phyloP scores from a whole-genome alignment of 1,139 yeast species.

The Sugiyamaella neomexicana region DNA sequence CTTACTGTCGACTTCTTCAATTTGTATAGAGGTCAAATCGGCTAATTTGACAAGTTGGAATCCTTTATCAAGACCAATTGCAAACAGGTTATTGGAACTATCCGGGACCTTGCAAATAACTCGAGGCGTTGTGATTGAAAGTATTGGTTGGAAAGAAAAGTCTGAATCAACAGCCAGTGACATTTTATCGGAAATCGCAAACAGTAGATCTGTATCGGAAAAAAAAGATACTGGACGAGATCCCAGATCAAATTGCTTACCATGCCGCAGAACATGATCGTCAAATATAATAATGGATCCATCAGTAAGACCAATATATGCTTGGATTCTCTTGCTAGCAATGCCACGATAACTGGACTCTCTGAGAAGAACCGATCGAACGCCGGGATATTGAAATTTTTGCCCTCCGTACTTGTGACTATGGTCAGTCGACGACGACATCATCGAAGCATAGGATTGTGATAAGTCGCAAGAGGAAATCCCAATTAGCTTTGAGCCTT shows the following conservation, averaged over 20 bases:
- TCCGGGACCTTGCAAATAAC: not conserved
- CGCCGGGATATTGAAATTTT: not conserved
- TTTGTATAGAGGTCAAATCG: conserved; percentile 6
- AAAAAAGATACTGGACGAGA: conserved; percentile 5
- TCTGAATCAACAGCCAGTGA: conserved; percentile 13
- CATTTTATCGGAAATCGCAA: conserved; percentile 13
- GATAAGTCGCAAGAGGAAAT: not conserved
- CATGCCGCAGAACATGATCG: not conserved
- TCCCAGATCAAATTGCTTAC: conserved; percentile 1
- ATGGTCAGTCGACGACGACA: not conserved
- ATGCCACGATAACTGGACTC: not conserved
- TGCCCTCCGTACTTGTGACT: too few relatives aligned
- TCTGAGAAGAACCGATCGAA: conserved; percentile 7
- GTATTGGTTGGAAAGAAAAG: conserved; percentile 7
- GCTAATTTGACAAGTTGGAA: conserved; percentile 4
- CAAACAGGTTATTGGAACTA: conserved; percentile 5
- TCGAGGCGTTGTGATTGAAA: not conserved
- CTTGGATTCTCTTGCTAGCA: not conserved
- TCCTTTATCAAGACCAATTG: conserved; percentile 7
- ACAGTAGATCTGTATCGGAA: not conserved
- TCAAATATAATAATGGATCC: conserved; percentile 10
- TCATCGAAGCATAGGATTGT: not conserved
- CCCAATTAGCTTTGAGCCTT: not conserved
- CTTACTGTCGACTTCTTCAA: conserved; percentile 2
- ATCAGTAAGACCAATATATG: conserved; percentile 13